phyloP scores from a whole-genome alignment of 2,329 filamentous ascomycete genomes.

The Aspergillus ochraceus region DNA sequence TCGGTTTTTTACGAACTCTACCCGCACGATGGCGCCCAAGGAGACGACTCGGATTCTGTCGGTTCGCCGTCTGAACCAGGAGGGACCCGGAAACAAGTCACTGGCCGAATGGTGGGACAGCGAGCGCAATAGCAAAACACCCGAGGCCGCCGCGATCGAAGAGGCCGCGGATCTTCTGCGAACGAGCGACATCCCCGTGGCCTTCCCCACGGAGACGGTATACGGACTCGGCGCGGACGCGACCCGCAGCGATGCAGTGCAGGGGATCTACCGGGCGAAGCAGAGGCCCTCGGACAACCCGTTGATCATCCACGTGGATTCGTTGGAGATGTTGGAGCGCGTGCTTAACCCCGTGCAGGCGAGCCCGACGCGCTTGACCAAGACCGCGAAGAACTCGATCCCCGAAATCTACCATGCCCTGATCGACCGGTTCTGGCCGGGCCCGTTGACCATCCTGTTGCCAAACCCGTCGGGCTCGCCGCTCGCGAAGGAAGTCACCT shows the following conservation, averaged over 20 bases:
- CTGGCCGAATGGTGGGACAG: conserved; percentile 42
- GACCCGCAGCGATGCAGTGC: conserved; percentile 77
- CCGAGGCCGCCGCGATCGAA: conserved; percentile 55
- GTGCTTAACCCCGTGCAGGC: conserved; percentile 53
- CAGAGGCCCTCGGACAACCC: conserved; percentile 91
- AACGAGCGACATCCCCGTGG: conserved; percentile 72
- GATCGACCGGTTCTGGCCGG: conserved; percentile 87
- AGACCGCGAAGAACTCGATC: conserved; percentile 45
- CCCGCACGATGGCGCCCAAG: conserved; percentile 22
- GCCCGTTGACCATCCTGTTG: conserved; percentile 86
- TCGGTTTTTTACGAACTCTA: conserved; percentile 23
- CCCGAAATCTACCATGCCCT: conserved; percentile 76
- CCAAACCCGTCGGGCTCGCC: conserved; percentile 68
- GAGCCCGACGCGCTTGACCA: conserved; percentile 30
- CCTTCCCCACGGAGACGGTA: conserved; percentile 96
- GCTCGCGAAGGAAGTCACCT: conserved; percentile 89
- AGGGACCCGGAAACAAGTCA: conserved; percentile 32
- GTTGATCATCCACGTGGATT: conserved; percentile 87
- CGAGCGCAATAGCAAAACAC: conserved; percentile 37
- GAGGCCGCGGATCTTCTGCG: conserved; percentile 67
- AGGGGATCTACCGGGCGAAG: conserved; percentile 91
- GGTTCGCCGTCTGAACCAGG: conserved; percentile 38
- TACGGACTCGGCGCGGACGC: conserved; percentile 97
- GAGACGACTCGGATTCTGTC: conserved; percentile 37
- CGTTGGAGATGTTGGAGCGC: conserved; percentile 70